Evolutionary conservation across 2,329 filamentous ascomycete genomes (phyloP), one percentile per base, ranked within the genome.

Genomic region (Mycosphaerella arachidis): DNA sequence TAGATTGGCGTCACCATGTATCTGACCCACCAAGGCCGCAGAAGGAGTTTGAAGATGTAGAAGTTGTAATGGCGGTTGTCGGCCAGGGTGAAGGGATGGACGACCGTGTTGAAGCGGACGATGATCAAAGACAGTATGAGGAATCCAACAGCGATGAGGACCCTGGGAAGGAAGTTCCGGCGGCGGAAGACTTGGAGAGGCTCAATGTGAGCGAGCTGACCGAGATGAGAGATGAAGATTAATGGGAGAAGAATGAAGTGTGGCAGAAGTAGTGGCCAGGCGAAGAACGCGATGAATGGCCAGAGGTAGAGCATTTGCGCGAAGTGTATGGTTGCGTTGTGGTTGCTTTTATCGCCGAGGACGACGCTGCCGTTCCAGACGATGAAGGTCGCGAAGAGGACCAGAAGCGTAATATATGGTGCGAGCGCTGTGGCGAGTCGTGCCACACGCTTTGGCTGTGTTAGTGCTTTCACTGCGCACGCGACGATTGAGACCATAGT

Each of bases 31-130:
- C 64, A 66, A 3, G 67, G 70, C 6, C 81, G 82, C 2, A 89
- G 83, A 40, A 97, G 87, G 6, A 89, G 87, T 1, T 92, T 87
- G 79, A 99, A 99, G 61, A 96, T 80, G 77, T 99, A 99, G 75
- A 99, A 99, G 73, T 96, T 88, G 78, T 96, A 99, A 74, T 99
- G 94, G 2, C 94, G 83, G 74, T 99, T 99, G 75, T 99, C 94
- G 35, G 94, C 94, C 0, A 97, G 83, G 0, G 92, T 96, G 73
- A 97, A 99, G 0, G 94, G 93, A 71, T 99, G 94, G 48, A 97
- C 84, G 63, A 96, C 88, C 35, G 94, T 99, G 80, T 97, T 97
- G 81, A 84, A 88, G 63, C 85, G 84, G 27, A 97, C 86, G 2
- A 81, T 75, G 6, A 73, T 68, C 18, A 80, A 68, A 65, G 82